Conservation (phyloP, 805 yeast genomes). For the Cyberlindnera veronae region DNA sequence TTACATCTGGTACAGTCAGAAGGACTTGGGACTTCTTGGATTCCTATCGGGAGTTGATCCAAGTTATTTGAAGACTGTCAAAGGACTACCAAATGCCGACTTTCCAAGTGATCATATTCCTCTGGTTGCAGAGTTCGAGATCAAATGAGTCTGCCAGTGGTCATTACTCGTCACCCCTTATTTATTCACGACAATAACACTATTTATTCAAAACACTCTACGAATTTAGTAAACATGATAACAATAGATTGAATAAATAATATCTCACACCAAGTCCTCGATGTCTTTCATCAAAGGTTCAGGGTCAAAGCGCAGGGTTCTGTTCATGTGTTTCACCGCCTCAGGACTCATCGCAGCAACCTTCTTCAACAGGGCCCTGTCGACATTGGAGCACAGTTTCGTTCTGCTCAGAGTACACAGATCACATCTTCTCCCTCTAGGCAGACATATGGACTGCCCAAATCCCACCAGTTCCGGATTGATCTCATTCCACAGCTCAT, state of each 20-base stretch:
- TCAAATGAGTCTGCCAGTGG: conserved; percentile 3
- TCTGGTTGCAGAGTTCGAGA: conserved; percentile 25
- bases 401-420: conserved; percentile 53
- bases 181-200: conserved; percentile 8
- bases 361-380: conserved; percentile 40
- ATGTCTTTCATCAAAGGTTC: conserved; percentile 32
- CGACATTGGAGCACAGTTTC: conserved; percentile 57
- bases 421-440: conserved; percentile 69
- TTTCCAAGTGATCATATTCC: conserved; percentile 45
- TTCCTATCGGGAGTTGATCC: conserved; percentile 51
- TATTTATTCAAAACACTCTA: background rate
- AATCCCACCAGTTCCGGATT: conserved; percentile 89
- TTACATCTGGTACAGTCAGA: conserved; percentile 50
- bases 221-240: background rate
- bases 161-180: background rate
- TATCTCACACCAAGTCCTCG: conserved; percentile 29
- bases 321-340: conserved; percentile 21
- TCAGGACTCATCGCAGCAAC: conserved; percentile 23
- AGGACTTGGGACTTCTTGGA: conserved; percentile 37
- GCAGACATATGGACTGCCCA: conserved; percentile 84
- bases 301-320: conserved; percentile 42
- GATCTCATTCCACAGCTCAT: conserved; percentile 73
- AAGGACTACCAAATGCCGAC: conserved; percentile 52
- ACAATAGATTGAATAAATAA: background rate
- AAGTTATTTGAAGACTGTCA: conserved; percentile 29